A percentile compares a stretch with the other conserved stretches of the same genome.
phyloP scores from a whole-genome alignment of 441 rosid species.

The Erodium texanum region DNA sequence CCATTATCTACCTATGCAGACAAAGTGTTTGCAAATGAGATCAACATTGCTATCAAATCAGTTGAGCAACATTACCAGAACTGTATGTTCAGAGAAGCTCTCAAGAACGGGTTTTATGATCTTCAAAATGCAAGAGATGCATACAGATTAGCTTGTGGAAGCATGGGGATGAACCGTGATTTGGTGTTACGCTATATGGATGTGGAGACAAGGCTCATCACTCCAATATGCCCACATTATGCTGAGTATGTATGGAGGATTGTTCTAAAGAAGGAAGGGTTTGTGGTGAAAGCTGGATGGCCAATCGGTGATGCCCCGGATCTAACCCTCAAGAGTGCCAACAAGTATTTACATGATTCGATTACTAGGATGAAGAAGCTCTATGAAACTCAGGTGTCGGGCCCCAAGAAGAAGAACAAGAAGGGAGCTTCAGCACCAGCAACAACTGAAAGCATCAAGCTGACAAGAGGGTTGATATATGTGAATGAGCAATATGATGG shows the following conservation, averaged over 20 bases:
- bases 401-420: slow-evolving; percentile 55
- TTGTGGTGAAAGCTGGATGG: slow-evolving; percentile 82
- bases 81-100: slow-evolving; percentile 84
- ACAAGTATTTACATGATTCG: slow-evolving; percentile 83
- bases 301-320: slow-evolving; percentile 60
- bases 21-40: slow-evolving; percentile 72
- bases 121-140: slow-evolving; percentile 91
- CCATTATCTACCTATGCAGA: slow-evolving; percentile 73
- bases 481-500: slow-evolving; percentile 76
- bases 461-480: slow-evolving; percentile 48
- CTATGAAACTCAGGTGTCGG: slow-evolving; percentile 56
- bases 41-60: slow-evolving; percentile 60
- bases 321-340: slow-evolving; percentile 67
- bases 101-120: slow-evolving; percentile 84
- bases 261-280: slow-evolving; percentile 68
- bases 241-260: slow-evolving; percentile 85
- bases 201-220: slow-evolving; percentile 76
- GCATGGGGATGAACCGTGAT: slow-evolving; percentile 62
- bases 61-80: slow-evolving; percentile 58
- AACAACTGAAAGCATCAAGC: slow-evolving; percentile 32
- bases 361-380: slow-evolving; percentile 67
- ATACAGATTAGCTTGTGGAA: slow-evolving; percentile 77
- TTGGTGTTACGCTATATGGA: slow-evolving; percentile 69
- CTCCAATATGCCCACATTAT: slow-evolving; percentile 90
- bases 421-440: slow-evolving; percentile 39